These are phyloP conservation scores for Fusarium ambrosium DNA, from an alignment of 2,329 filamentous ascomycete genomes.

Conservation along the genomic window DNA sequence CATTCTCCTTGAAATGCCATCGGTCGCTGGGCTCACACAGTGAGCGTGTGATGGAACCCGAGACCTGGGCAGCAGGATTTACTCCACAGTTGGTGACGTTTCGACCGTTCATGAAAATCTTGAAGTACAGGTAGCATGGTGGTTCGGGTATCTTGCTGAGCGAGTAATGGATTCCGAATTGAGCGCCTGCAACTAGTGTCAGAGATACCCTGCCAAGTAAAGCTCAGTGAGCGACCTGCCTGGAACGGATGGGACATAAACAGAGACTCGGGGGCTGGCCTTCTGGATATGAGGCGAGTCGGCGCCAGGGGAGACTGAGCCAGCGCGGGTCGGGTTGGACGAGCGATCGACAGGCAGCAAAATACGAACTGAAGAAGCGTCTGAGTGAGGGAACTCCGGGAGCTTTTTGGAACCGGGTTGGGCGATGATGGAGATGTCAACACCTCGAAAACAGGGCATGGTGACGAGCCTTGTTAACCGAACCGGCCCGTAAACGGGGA, in stretches of 20 bases:
- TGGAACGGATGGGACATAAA: conserved; percentile 69
- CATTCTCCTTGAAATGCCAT: conserved; percentile 57
- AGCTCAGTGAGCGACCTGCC: conserved; percentile 53
- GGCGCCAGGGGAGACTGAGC: background rate
- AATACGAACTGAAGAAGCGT: conserved; percentile 60
- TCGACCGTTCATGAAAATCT: conserved; percentile 67
- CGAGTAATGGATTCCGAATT: conserved; percentile 67
- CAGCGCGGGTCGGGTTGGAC: conserved; percentile 38
- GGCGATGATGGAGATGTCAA: conserved; percentile 60
- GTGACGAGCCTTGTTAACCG: background rate
- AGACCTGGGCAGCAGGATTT: conserved; percentile 51
- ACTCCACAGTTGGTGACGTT: conserved; percentile 67
- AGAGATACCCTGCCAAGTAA: background rate
- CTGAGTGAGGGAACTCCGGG: conserved; percentile 69
- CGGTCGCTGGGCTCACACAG: conserved; percentile 63
- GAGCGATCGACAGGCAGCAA: conserved; percentile 30
- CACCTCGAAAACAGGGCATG: conserved; percentile 65
- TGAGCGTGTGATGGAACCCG: conserved; percentile 59
- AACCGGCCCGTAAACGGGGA: background rate
- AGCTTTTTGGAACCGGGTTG: conserved; percentile 55
- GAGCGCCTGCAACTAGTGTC: conserved; percentile 55
- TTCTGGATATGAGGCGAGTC: conserved; percentile 45
- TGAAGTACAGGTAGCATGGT: conserved; percentile 65
- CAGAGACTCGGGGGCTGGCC: conserved; percentile 60
- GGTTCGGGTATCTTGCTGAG: conserved; percentile 53